Evolutionary conservation across 805 yeast species (phyloP), one percentile per base, ranked within the genome.

Genomic region (Pichia thaimueangensis): DNA sequence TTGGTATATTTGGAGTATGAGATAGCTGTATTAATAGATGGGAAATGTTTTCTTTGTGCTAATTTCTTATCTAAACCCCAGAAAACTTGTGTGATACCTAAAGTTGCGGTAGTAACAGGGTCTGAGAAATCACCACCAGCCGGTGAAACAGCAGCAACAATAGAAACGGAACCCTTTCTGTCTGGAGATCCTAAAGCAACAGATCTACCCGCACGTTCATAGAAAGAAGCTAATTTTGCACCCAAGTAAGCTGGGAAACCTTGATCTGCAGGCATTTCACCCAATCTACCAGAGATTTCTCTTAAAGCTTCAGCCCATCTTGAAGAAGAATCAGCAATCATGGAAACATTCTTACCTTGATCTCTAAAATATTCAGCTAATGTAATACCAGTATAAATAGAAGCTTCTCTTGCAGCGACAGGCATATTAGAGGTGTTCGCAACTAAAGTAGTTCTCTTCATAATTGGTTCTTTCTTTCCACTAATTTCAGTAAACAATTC

Each of bases 111-210:
- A 22, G 99, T 93, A 55, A 93, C 99, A 35, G 99, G 99, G 71
- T 93, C 99, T 21, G 97, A 91, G 82, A 93, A 91, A 74, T 93
- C 99, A 82, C 99, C 99, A 80, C 99, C 99, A 43, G 98, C 97
- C 54, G 99, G 99, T 5, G 97, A 93, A 31, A 93, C 99, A 55
- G 99, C 99, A 47, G 98, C 99, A 59, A 93, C 93, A 67, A 93
- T 93, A n/a, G 98, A 93, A 50, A 93, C 99, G 24, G 98, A 91
- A 49, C 98, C 99, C 53, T 77, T 62, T 74, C 99, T 88, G 56
- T 86, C 85, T 50, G 99, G 99, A 46, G 95, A 86, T 60, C 99
- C 99, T 47, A 93, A 74, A 3, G 96, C 91, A 57, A 82, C 74
- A 35, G 96, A 95, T 65, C 84, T 87, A 71, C 99, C 99, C 36